These are phyloP conservation scores for Salicornia ramosissima DNA, from an alignment of 148 eudicot species.

Conservation along the genomic window DNA sequence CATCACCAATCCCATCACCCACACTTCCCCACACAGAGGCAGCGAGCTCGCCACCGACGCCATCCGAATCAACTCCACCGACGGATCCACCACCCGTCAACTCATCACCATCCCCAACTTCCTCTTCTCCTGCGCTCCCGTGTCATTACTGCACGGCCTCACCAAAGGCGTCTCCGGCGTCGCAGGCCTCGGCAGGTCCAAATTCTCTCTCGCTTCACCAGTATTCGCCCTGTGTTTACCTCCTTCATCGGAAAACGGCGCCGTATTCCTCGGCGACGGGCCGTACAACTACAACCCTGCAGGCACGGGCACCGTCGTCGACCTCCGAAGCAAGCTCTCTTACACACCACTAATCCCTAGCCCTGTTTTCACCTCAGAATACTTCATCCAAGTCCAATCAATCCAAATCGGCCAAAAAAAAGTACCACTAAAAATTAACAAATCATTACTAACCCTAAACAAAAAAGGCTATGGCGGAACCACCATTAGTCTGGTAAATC, in stretches of 20 bases:
- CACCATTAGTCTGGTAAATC: neutral
- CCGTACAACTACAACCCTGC: neutral
- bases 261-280: constrained; percentile 30
- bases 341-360: constrained; percentile 44
- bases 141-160: constrained; percentile 25
- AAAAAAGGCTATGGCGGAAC: neutral
- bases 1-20: constrained; percentile 24
- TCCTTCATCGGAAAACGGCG: constrained; percentile 7
- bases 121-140: constrained; percentile 32
- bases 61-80: constrained; percentile 31
- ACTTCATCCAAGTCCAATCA: constrained; percentile 23
- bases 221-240: neutral
- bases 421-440: neutral
- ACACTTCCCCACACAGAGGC: neutral
- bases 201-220: constrained; percentile 34
- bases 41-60: constrained; percentile 35
- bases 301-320: neutral
- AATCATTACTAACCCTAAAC: neutral
- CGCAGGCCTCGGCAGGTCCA: constrained; percentile 40
- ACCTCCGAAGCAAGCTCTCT: constrained; percentile 30
- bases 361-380: constrained; percentile 5
- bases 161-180: constrained; percentile 39
- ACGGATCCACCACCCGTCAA: constrained; percentile 35
- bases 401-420: neutral
- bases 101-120: constrained; percentile 22